Conservation (phyloP, 805 yeast species). For the Citeromyces matritensis region DNA sequence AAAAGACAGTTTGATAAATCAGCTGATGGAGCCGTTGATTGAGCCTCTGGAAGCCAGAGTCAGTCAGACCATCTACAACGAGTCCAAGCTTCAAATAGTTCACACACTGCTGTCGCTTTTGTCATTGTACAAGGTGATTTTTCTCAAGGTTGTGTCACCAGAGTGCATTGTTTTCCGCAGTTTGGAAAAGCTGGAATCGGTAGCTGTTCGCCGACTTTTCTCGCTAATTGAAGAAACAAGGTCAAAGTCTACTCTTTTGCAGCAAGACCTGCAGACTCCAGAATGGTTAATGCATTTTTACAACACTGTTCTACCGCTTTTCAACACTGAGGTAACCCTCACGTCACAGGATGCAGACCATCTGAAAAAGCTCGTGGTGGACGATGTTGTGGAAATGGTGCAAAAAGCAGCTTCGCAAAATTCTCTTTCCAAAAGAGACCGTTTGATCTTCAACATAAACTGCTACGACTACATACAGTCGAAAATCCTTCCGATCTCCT, state of each 20-base stretch:
- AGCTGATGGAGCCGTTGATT: slow-evolving; percentile 36
- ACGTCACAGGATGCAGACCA: slow-evolving; percentile 17
- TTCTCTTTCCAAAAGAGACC: slow-evolving; percentile 13
- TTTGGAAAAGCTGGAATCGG: slow-evolving; percentile 15
- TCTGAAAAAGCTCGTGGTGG: slow-evolving; percentile 15
- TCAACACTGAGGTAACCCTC: slow-evolving; percentile 22
- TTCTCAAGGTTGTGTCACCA: slow-evolving; percentile 23
- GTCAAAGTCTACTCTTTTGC: slow-evolving; percentile 11
- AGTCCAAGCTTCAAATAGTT: slow-evolving; percentile 37
- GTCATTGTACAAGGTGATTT: slow-evolving; percentile 59
- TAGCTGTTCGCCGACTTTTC: slow-evolving; percentile 22
- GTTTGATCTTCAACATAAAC: slow-evolving; percentile 34
- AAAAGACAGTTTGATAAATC: slow-evolving; percentile 20
- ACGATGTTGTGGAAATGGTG: slow-evolving; percentile 25
- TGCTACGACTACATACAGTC: slow-evolving; percentile 43
- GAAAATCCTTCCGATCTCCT: slow-evolving; percentile 29
- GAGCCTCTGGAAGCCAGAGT: slow-evolving; percentile 48
- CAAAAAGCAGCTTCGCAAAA: slow-evolving; percentile 15
- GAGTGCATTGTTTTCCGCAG: slow-evolving; percentile 10
- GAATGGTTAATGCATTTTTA: slow-evolving; percentile 69
- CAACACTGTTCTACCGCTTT: slow-evolving; percentile 40
- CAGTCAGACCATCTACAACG: slow-evolving; percentile 56
- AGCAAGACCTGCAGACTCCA: slow-evolving; percentile 60
- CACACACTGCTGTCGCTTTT: slow-evolving; percentile 48
- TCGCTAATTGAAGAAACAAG: slow-evolving; percentile 14